These are phyloP conservation scores for Fermentozyma sake DNA, from an alignment of 1,139 yeast genomes.

Conservation along the genomic window DNA sequence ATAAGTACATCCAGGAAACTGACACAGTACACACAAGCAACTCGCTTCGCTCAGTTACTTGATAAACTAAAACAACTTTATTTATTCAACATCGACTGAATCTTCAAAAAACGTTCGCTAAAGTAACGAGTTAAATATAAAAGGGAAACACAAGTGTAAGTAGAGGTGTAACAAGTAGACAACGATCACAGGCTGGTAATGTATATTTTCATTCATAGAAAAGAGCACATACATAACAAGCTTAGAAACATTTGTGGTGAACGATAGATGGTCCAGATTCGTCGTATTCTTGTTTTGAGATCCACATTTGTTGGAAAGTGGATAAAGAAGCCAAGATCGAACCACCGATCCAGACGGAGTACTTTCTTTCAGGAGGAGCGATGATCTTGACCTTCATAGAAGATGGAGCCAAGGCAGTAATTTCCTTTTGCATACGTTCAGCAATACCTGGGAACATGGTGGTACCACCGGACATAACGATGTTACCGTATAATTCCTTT, in stretches of 20 bases:
- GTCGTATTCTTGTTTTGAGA: constrained; percentile 99
- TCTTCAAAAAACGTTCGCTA: too few relatives aligned
- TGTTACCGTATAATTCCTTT: constrained; percentile 98
- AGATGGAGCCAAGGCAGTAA: constrained; percentile 98
- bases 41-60: too few relatives aligned
- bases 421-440: constrained; percentile 99
- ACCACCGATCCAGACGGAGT: constrained; percentile 99
- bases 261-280: constrained; percentile 99
- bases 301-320: constrained; percentile 99
- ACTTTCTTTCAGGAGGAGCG: constrained; percentile 99
- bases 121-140: too few relatives aligned
- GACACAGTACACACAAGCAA: too few relatives aligned
- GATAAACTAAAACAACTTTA: too few relatives aligned
- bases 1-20: too few relatives aligned
- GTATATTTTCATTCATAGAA: too few relatives aligned
- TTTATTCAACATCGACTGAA: too few relatives aligned
- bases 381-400: constrained; percentile 99
- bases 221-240: too few relatives aligned
- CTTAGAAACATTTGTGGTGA: constrained; percentile 99
- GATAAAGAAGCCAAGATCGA: constrained; percentile 97
- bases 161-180: too few relatives aligned
- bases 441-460: constrained; percentile 99
- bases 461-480: constrained; percentile 99
- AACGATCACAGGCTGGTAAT: too few relatives aligned
- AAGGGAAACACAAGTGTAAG: too few relatives aligned